Percentiles rank a stretch among this genome's conserved stretches.
Evolutionary conservation across 2,329 filamentous ascomycete genomes (phyloP).

Genomic region (Nothomitra cinnamomea): DNA sequence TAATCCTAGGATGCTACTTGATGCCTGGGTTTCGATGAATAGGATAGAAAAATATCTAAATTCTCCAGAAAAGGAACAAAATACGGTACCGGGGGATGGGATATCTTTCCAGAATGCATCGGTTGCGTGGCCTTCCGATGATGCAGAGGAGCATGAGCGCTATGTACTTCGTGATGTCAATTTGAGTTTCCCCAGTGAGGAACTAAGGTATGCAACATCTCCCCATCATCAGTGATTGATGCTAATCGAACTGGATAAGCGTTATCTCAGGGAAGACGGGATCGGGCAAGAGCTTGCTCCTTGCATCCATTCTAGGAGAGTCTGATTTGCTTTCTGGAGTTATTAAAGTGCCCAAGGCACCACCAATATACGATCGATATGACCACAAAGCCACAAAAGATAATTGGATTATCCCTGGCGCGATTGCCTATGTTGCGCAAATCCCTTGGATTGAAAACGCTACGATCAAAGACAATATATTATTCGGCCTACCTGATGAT

Average conservation of each 20-base stretch:
- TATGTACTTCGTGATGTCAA: conserved; percentile 50
- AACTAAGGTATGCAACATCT: conserved; percentile 26
- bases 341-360: conserved; percentile 34
- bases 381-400: conserved; percentile 41
- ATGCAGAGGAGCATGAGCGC: conserved; percentile 30
- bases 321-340: conserved; percentile 48
- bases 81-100: conserved; percentile 36
- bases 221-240: neutral
- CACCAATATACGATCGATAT: conserved; percentile 35
- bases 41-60: conserved; percentile 56
- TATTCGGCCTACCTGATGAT: conserved; percentile 58
- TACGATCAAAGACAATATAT: conserved; percentile 59
- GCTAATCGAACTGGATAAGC: conserved; percentile 21
- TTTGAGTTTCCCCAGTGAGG: conserved; percentile 47
- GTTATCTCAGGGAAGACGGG: conserved; percentile 65
- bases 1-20: conserved; percentile 52
- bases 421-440: conserved; percentile 60
- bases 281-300: conserved; percentile 58
- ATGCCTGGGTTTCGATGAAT: conserved; percentile 47
- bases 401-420: conserved; percentile 52
- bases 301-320: conserved; percentile 60
- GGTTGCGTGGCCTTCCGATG: conserved; percentile 59
- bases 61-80: conserved; percentile 43
- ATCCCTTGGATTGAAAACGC: conserved; percentile 79
- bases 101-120: conserved; percentile 50